Base-by-base conservation (phyloP, 805 yeast genomes). In the Geotrichum ghanense region DNA sequence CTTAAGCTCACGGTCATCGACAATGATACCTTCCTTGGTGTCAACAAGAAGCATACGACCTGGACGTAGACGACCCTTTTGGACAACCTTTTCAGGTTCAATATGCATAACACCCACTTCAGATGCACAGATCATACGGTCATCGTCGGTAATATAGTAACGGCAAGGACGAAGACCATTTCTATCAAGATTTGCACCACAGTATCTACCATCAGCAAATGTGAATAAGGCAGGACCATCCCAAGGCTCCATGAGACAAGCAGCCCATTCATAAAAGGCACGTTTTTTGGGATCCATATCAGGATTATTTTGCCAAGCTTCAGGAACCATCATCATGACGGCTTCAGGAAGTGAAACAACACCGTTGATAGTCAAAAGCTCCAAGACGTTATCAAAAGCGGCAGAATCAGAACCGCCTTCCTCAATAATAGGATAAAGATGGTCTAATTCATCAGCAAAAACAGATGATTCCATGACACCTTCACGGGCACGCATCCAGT, bases 321-420 rank as follows among this genome's bases (percentile, higher is more conserved):
- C 98, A 27, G 98, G 98, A 50, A 92, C 90, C 73, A 92, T 73
- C 65, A 90, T 67, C 97, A 90, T 92, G 54, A 92, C 84, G 14
- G 97, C 97, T 67, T 92, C 98, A 12, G 97, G 97, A 53, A 90
- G 72, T 1, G 95, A 80, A 51, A 90, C 69, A 22, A 83, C 89
- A 52, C 97, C 97, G 66, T 90, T 90, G 54, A 87, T 83, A 44
- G 87, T 90, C 54, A 90, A 74, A 59, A 92, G 72, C 67, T 90
- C 98, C 57, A 90, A 74, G 16, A 90, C 97, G 61, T 92, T 92
- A 68, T 90, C 98, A 51, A 90, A 81, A 20, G 97, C 97, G 43
- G 97, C 97, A 19, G 97, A 90, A 65, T 90, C 98, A 17, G 97
- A 89, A 48, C 97, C 97, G 57, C 97, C 97, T 67, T 90, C 97